Evolutionary conservation across 2,329 filamentous ascomycete species (phyloP).

Genomic region (Pseudogymnoascus sp.): DNA sequence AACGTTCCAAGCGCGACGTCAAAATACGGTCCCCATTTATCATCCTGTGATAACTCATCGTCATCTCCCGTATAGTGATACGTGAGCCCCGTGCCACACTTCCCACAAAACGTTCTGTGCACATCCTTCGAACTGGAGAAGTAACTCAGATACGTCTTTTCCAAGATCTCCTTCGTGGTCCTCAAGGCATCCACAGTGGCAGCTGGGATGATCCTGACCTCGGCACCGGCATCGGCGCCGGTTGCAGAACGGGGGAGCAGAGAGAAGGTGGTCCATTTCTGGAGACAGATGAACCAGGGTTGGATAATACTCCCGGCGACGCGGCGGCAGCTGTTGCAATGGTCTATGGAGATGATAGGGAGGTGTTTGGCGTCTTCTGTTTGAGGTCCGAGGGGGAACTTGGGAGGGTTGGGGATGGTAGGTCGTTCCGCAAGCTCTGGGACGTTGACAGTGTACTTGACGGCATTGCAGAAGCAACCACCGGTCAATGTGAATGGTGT

Average conservation of each 20-base stretch:
- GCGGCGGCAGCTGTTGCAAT: slow-evolving; percentile 25
- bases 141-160: slow-evolving; percentile 14
- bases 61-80: slow-evolving; percentile 17
- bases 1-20: slow-evolving; percentile 24
- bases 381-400: slow-evolving; percentile 11
- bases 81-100: slow-evolving; percentile 25
- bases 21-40: slow-evolving; percentile 12
- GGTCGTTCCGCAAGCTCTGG: slow-evolving; percentile 19
- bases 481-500: slow-evolving; percentile 20
- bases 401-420: background rate
- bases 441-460: slow-evolving; percentile 24
- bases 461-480: slow-evolving; percentile 26
- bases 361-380: slow-evolving; percentile 18
- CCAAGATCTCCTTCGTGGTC: slow-evolving; percentile 12
- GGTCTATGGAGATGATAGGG: slow-evolving; percentile 23
- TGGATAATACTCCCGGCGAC: slow-evolving; percentile 20
- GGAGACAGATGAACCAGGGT: slow-evolving; percentile 25
- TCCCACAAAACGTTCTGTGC: slow-evolving; percentile 25
- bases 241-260: slow-evolving; percentile 13
- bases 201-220: background rate
- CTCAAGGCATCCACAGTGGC: slow-evolving; percentile 11
- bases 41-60: slow-evolving; percentile 5
- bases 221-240: slow-evolving; percentile 2
- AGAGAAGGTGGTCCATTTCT: slow-evolving; percentile 24
- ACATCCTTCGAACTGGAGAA: slow-evolving; percentile 20